A percentile compares a stretch with the other conserved stretches of the same genome.
These are phyloP conservation scores for Colletotrichum karsti DNA, from an alignment of 2,329 filamentous ascomycete genomes.

Conservation along the genomic window DNA sequence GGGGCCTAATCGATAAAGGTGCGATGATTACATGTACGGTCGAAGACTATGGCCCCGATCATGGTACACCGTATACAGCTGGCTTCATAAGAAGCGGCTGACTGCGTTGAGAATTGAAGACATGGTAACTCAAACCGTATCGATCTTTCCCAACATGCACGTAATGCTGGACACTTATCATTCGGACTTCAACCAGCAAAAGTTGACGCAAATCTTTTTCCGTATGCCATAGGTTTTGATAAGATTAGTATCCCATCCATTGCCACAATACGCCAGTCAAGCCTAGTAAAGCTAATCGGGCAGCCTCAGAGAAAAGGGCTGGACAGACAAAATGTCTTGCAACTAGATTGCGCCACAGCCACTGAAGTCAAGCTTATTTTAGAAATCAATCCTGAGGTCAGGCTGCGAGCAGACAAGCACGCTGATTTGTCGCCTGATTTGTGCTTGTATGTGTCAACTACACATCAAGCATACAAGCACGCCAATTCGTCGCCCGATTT, in stretches of 20 bases:
- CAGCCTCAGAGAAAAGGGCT: background rate
- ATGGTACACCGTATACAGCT: background rate
- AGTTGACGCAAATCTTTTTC: background rate
- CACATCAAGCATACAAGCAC: background rate
- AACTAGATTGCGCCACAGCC: background rate
- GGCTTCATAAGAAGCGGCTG: background rate
- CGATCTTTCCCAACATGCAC: background rate
- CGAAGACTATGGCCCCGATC: background rate
- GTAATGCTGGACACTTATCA: background rate
- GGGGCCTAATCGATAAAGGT: no score
- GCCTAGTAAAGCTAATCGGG: background rate
- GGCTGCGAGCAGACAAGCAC: background rate
- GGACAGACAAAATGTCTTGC: background rate
- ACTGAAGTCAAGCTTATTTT: background rate
- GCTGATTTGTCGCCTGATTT: no score
- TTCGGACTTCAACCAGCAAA: background rate
- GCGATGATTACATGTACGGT: background rate
- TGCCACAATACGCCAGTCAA: background rate
- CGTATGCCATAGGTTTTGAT: background rate
- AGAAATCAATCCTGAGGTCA: background rate
- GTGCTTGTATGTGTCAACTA: no score
- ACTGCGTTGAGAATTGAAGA: background rate
- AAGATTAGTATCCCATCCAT: background rate
- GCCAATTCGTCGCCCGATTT: background rate
- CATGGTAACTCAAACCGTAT: background rate